These are phyloP conservation scores for Debaryomyces fabryi DNA, from an alignment of 1,139 yeast species.

Conservation along the genomic window DNA sequence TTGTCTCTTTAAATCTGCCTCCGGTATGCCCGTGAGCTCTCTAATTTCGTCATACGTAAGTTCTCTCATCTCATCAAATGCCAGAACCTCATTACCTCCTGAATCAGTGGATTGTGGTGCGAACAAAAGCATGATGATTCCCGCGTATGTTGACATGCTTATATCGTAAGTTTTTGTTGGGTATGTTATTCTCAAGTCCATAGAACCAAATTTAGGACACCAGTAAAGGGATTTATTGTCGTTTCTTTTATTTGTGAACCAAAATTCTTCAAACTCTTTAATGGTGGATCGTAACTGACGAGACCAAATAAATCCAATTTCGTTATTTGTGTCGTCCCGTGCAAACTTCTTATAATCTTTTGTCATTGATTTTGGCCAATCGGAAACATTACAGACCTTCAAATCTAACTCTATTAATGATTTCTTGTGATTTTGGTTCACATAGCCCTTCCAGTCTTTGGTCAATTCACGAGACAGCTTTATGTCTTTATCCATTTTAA, in stretches of 20 bases:
- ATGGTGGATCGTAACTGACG: constrained; percentile 40
- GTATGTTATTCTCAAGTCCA: constrained; percentile 71
- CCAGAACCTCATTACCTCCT: constrained; percentile 37
- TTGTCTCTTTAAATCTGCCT: constrained; percentile 71
- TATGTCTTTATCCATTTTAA: constrained; percentile 89
- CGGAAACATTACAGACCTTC: constrained; percentile 55
- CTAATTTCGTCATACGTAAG: constrained; percentile 61
- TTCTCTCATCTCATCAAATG: constrained; percentile 43
- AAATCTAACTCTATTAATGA: constrained; percentile 46
- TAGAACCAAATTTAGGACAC: constrained; percentile 83
- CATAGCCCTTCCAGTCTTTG: constrained; percentile 48
- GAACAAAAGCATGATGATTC: constrained; percentile 73
- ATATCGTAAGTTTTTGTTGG: constrained; percentile 75
- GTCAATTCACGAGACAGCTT: constrained; percentile 65
- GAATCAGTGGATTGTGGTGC: constrained; percentile 55
- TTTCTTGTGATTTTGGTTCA: constrained; percentile 22
- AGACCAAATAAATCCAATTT: constrained; percentile 56
- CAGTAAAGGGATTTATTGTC: constrained; percentile 76
- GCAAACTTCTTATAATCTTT: constrained; percentile 58
- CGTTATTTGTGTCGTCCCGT: constrained; percentile 34
- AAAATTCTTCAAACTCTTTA: constrained; percentile 44
- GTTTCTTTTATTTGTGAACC: constrained; percentile 58
- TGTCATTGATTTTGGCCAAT: constrained; percentile 55
- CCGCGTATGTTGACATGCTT: constrained; percentile 80
- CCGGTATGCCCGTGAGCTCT: constrained; percentile 72